A percentile compares a stretch with the other conserved stretches of the same genome.
Conservation (phyloP, 495 filamentous ascomycete genomes). For the Podospora sp. region DNA sequence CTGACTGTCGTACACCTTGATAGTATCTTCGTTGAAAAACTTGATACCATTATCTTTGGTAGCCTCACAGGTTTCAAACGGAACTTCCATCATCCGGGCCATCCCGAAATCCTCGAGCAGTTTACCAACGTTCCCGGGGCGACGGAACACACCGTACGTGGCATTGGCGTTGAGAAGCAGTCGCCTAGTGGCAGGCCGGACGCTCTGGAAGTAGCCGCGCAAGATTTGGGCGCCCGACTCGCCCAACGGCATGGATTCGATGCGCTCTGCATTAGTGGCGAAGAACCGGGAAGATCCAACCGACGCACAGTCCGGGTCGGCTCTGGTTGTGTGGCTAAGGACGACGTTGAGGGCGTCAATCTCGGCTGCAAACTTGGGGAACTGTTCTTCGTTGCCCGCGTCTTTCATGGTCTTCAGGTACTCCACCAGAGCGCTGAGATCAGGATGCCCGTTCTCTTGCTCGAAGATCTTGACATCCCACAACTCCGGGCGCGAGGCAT, state of each 20-base stretch:
- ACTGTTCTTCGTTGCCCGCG: conserved; percentile 39
- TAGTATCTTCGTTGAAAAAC: no score
- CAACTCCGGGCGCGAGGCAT: conserved; percentile 43
- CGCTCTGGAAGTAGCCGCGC: conserved; percentile 69
- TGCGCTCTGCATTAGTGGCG: conserved; percentile 32
- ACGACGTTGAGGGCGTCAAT: conserved; percentile 56
- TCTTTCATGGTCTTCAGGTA: conserved; percentile 52
- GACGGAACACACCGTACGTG: conserved; percentile 51
- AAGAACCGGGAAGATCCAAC: conserved; percentile 51
- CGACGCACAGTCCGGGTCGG: conserved; percentile 30
- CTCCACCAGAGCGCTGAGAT: conserved; percentile 50
- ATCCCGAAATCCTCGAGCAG: conserved; percentile 27
- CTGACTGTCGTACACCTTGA: no score
- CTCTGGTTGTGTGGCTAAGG: conserved; percentile 46
- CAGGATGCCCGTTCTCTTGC: conserved; percentile 37
- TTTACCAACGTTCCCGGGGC: conserved; percentile 23
- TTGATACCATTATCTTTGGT: no score
- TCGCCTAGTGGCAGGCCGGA: conserved; percentile 65
- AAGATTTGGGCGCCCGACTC: conserved; percentile 43
- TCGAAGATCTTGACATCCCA: conserved; percentile 48
- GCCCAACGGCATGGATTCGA: conserved; percentile 30
- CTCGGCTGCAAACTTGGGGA: conserved; percentile 42
- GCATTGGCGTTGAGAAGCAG: conserved; percentile 64
- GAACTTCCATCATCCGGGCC: conserved; percentile 30
- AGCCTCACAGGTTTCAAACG: no score